phyloP scores from a whole-genome alignment of 2,329 filamentous ascomycete species.

The Bipolaris oryzae region DNA sequence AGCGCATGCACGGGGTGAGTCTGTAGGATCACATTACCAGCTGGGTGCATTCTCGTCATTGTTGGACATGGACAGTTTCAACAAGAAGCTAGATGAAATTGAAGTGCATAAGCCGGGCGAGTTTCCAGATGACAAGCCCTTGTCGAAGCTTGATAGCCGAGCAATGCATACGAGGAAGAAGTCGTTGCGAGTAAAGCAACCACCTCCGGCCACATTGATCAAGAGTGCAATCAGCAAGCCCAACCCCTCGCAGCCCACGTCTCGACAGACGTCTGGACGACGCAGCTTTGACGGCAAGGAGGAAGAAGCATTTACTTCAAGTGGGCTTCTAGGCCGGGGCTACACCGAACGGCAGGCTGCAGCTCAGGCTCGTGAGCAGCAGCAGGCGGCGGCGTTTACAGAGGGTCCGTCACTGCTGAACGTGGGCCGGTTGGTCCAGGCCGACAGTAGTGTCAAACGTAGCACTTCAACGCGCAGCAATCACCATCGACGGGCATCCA shows the following conservation, averaged over 20 bases:
- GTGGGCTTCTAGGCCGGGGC: constrained; percentile 56
- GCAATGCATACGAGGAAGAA: constrained; percentile 45
- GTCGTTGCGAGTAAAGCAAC: constrained; percentile 46
- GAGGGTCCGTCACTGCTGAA: constrained; percentile 64
- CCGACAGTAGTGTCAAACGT: constrained; percentile 35
- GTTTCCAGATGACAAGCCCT: constrained; percentile 35
- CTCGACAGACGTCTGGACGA: constrained; percentile 28
- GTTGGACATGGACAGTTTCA: constrained; percentile 66
- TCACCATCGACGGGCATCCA: constrained; percentile 40
- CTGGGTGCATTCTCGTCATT: constrained; percentile 72
- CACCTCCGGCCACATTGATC: constrained; percentile 44
- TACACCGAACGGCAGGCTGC: constrained; percentile 56
- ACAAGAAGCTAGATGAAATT: constrained; percentile 49
- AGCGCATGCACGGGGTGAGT: constrained; percentile 42
- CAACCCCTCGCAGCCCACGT: constrained; percentile 20
- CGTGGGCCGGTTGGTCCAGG: constrained; percentile 38
- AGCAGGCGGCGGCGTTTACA: constrained; percentile 56
- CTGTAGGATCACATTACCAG: constrained; percentile 61
- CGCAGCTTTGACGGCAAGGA: constrained; percentile 33
- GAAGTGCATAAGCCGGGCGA: constrained; percentile 30
- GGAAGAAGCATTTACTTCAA: constrained; percentile 53
- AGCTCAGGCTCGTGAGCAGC: constrained; percentile 47
- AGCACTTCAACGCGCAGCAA: constrained; percentile 42
- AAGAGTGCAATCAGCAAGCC: constrained; percentile 26
- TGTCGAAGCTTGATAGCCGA: constrained; percentile 32